phyloP scores from a whole-genome alignment of 2,329 filamentous ascomycete species.

The Cladosporium sp. region DNA sequence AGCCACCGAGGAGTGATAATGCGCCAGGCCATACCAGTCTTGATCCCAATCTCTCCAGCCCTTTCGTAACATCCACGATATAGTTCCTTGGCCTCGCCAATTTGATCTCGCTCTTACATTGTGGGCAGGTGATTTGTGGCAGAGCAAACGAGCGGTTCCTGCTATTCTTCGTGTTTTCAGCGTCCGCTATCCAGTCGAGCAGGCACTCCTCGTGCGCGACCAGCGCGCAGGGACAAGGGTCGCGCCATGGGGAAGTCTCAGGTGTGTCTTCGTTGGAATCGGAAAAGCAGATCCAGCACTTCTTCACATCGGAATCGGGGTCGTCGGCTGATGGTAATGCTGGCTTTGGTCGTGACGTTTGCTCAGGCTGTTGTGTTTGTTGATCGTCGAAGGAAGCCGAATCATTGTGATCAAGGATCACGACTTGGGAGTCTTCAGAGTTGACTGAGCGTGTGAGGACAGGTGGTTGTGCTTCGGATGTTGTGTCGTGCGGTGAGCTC shows the following conservation, averaged over 20 bases:
- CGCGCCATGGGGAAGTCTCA: constrained; percentile 67
- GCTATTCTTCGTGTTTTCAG: constrained; percentile 60
- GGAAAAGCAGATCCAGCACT: constrained; percentile 67
- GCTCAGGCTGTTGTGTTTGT: constrained; percentile 8
- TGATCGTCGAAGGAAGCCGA: background rate
- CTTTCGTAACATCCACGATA: constrained; percentile 63
- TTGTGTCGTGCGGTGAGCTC: constrained; percentile 22
- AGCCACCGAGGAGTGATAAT: constrained; percentile 45
- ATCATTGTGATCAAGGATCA: constrained; percentile 38
- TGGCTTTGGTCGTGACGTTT: constrained; percentile 16
- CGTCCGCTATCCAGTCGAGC: constrained; percentile 88
- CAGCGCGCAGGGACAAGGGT: constrained; percentile 84
- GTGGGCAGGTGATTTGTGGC: constrained; percentile 73
- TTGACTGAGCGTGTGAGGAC: constrained; percentile 33
- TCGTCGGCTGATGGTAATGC: constrained; percentile 15
- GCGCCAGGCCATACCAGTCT: constrained; percentile 62
- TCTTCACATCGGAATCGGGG: constrained; percentile 41
- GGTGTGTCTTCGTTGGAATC: constrained; percentile 62
- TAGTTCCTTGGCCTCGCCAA: constrained; percentile 71
- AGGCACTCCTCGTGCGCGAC: constrained; percentile 88
- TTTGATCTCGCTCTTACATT: constrained; percentile 79
- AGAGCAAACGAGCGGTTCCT: constrained; percentile 43
- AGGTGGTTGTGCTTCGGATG: constrained; percentile 18
- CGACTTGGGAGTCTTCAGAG: constrained; percentile 44
- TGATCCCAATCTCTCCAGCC: constrained; percentile 53